These are phyloP conservation scores for Spiromastix sp. DNA, from an alignment of 2,329 filamentous ascomycete species.

Conservation along the genomic window DNA sequence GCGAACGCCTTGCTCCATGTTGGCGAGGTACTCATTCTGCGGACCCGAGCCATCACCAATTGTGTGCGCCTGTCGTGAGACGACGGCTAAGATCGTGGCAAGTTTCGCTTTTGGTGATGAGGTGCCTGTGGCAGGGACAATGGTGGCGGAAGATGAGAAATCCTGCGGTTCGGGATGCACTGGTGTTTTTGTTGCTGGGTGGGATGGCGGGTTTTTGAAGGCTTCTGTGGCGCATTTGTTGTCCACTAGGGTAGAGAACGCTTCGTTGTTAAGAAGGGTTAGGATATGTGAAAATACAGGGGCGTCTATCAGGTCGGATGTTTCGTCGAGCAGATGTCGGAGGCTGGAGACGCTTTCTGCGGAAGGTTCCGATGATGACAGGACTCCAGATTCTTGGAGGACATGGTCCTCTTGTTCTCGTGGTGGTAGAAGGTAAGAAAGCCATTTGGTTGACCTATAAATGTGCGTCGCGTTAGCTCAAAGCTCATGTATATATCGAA, in stretches of 20 bases:
- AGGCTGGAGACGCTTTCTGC: conserved; percentile 43
- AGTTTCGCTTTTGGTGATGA: conserved; percentile 53
- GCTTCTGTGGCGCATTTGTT: conserved; percentile 67
- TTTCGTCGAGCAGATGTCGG: conserved; percentile 84
- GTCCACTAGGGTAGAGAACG: conserved; percentile 76
- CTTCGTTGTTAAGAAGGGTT: conserved; percentile 73
- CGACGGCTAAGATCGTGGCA: conserved; percentile 78
- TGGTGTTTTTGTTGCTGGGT: conserved; percentile 30
- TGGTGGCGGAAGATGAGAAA: conserved; percentile 33
- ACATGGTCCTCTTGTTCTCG: conserved; percentile 70
- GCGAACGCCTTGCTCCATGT: conserved; percentile 36
- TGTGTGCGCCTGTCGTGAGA: conserved; percentile 80
- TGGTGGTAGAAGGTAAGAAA: conserved; percentile 73
- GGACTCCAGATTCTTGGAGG: conserved; percentile 74
- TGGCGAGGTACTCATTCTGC: conserved; percentile 35
- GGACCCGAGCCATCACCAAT: conserved; percentile 61
- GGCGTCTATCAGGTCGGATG: conserved; percentile 88
- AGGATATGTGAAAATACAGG: conserved; percentile 82
- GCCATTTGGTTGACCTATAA: conserved; percentile 56
- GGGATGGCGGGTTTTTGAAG: conserved; percentile 48
- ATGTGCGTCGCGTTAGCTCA: too few relatives aligned
- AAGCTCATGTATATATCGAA: too few relatives aligned
- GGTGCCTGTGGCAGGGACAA: conserved; percentile 19
- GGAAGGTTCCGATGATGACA: conserved; percentile 28
- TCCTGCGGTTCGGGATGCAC: conserved; percentile 38